phyloP scores from a whole-genome alignment of 2,329 filamentous ascomycete genomes.

The Scedosporium boydii region DNA sequence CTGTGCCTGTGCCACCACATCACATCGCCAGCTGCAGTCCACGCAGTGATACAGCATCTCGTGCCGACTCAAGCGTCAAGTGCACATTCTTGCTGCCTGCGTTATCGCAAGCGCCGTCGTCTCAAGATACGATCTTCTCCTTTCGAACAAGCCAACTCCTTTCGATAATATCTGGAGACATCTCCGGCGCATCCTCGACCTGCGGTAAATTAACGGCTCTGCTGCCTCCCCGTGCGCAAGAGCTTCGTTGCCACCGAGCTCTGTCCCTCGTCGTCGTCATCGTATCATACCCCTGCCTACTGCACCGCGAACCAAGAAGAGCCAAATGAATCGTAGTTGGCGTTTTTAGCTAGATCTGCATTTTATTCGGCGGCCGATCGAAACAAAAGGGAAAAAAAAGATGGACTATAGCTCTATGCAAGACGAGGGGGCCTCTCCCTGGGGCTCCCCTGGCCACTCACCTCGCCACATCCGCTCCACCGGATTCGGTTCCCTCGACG shows the following conservation, averaged over 20 bases:
- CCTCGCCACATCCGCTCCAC: not conserved
- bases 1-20: not conserved
- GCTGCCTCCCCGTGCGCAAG: not conserved
- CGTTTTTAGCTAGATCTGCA: no score
- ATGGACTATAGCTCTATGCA: constrained; percentile 7
- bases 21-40: not conserved
- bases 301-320: not conserved
- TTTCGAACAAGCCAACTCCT: no score
- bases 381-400: not conserved
- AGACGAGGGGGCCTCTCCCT: constrained; percentile 3
- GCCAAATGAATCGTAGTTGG: not conserved
- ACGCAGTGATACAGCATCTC: no score
- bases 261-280: not conserved
- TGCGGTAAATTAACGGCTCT: not conserved
- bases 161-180: not conserved
- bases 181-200: not conserved
- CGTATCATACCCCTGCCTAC: not conserved
- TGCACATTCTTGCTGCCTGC: not conserved
- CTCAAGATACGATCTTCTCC: no score
- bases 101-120: not conserved
- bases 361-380: no score
- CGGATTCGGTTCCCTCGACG: not conserved
- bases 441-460: constrained; percentile 4
- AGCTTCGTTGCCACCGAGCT: not conserved
- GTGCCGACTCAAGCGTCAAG: no score